phyloP scores from a whole-genome alignment of 306 rosid species.

The Dalbergia cultrata region DNA sequence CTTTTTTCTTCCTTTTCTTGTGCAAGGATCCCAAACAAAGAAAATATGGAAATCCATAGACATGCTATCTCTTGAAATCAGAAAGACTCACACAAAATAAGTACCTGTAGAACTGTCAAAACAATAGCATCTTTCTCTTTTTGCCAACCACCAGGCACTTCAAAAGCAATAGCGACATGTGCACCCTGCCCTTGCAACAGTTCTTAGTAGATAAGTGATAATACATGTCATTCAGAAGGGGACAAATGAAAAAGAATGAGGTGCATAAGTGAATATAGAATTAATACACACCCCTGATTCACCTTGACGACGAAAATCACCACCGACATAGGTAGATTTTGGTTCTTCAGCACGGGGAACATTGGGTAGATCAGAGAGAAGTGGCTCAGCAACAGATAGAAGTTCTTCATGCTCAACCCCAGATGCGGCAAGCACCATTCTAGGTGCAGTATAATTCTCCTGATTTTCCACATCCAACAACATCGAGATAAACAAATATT shows the following conservation, averaged over 20 bases:
- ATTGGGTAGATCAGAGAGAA: conserved; percentile 80
- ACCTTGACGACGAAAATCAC: conserved; percentile 81
- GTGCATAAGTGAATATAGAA: conserved; percentile 1
- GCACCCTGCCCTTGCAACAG: conserved; percentile 57
- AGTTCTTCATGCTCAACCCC: conserved; percentile 86
- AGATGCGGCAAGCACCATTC: conserved; percentile 86
- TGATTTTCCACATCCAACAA: conserved; percentile 46
- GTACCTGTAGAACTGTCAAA: conserved; percentile 87
- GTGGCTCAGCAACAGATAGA: conserved; percentile 77
- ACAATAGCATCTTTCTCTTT: conserved; percentile 75
- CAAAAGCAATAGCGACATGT: conserved; percentile 87
- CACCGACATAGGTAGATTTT: conserved; percentile 76
- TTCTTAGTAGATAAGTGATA: conserved; percentile 33
- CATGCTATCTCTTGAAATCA: conserved; percentile 30
- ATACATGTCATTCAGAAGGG: neutral
- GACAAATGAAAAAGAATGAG: conserved; percentile 1
- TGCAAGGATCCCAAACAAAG: neutral
- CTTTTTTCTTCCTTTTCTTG: conserved; percentile 21
- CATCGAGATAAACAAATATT: conserved; percentile 31
- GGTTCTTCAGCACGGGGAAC: conserved; percentile 59
- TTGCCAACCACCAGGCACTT: conserved; percentile 91
- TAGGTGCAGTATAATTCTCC: conserved; percentile 89
- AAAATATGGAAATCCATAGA: neutral
- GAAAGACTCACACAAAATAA: conserved; percentile 19
- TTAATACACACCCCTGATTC: conserved; percentile 63